Base-by-base conservation (phyloP, 2,329 filamentous ascomycete genomes). In the Aureobasidium subglaciale region DNA sequence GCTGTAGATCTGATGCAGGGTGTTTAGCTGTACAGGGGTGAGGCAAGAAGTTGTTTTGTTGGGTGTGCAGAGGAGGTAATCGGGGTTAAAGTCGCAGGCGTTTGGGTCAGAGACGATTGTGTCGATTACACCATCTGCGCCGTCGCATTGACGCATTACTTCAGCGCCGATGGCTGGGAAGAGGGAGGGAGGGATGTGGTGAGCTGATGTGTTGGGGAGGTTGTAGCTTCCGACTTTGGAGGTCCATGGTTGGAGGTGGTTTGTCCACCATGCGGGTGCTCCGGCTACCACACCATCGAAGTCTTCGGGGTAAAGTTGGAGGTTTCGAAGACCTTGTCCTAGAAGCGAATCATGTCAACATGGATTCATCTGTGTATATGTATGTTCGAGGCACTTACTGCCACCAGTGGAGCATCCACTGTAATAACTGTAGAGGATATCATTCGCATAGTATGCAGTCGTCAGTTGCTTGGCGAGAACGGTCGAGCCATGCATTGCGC, bases 321-420 rank as follows among this genome's bases (percentile, higher is more conserved):
- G 75, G 6, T 75, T 74, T 53, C 78, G 78, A 30, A 81, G 68
- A 3, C 79, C 82, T 68, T 84, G 79, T 0, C 48, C 48, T 52
- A 30, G 15, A 15, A 49, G 25, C 27, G 15, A 4, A 18, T 20
- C 2, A 5, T 22, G 16, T 52, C 11, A 52, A n/a, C n/a, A n/a
- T n/a, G n/a, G n/a, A n/a, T n/a, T n/a, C n/a, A n/a, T n/a, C n/a
- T n/a, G n/a, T n/a, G n/a, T n/a, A n/a, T n/a, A n/a, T n/a, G n/a
- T n/a, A n/a, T n/a, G n/a, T n/a, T n/a, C n/a, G n/a, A n/a, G n/a
- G n/a, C 2, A 40, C 48, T 40, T 52, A 52, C 81, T 71, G 1
- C 82, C 81, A 6, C 83, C 82, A 0, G 79, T 77, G 0, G 79
- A 83, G 62, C 82, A 84, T 7, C 82, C 82, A 2, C 77, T 63